Evolutionary conservation across 805 yeast species (phyloP).

Genomic region (Helenozyma rhizophorensis): DNA sequence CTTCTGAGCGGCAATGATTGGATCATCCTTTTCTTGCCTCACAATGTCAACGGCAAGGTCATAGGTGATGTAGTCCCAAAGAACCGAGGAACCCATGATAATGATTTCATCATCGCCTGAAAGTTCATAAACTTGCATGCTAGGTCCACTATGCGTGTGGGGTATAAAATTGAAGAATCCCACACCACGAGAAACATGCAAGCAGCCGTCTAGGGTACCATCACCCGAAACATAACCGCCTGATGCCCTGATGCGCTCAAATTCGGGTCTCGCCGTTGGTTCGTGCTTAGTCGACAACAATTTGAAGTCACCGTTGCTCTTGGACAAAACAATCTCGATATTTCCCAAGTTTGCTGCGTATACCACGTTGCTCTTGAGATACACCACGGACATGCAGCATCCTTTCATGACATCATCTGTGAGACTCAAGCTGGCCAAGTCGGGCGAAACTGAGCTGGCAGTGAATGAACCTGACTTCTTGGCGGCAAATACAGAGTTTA

Average conservation of each 20-base stretch:
- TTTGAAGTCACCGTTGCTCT: conserved; percentile 76
- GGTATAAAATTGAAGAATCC: conserved; percentile 87
- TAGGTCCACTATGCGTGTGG: conserved; percentile 86
- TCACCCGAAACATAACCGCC: conserved; percentile 89
- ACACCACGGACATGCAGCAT: conserved; percentile 77
- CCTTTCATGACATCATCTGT: conserved; percentile 74
- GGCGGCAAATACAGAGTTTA: conserved; percentile 58
- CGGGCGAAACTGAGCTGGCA: conserved; percentile 34
- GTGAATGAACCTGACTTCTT: conserved; percentile 38
- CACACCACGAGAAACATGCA: conserved; percentile 83
- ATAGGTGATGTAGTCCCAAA: conserved; percentile 81
- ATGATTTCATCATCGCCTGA: conserved; percentile 76
- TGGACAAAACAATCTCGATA: conserved; percentile 72
- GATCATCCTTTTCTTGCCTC: conserved; percentile 73
- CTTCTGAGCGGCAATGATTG: conserved; percentile 89
- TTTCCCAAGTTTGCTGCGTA: conserved; percentile 92
- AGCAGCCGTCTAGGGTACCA: conserved; percentile 78
- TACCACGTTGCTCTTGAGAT: conserved; percentile 63
- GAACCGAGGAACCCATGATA: conserved; percentile 73
- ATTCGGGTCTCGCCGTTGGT: conserved; percentile 73
- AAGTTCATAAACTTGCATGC: conserved; percentile 56
- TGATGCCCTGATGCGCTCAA: conserved; percentile 81
- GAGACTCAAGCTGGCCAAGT: conserved; percentile 47
- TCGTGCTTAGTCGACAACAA: conserved; percentile 74
- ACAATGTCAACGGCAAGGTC: conserved; percentile 90